Evolutionary conservation across 2,329 filamentous ascomycete genomes (phyloP), one percentile per base, ranked within the genome.

Genomic region (Aspergillus uvarum): DNA sequence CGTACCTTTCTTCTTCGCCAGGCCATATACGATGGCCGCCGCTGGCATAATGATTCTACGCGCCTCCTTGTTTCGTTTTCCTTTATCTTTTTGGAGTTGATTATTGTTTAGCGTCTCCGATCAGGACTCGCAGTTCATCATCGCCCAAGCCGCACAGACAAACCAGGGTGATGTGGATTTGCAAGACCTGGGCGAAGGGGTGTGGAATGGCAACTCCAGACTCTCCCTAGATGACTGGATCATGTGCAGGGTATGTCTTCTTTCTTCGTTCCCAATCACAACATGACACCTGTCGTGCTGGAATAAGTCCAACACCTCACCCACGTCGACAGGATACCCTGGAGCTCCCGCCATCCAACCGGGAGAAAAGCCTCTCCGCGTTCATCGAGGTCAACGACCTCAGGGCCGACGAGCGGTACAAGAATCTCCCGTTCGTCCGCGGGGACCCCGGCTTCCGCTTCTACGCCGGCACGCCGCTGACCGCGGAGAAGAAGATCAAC

Each of bases 401-500:
- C 24, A 59, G 63, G 22, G 63, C 71, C 26, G 65, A 80, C 60
- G 70, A 76, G 11, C 68, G 65, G 12, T 80, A 74, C 57, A 74
- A 72, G 47, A 55, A 71, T 14, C 66, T 74, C 47, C 62, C 67
- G 2, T 74, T 76, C 35, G 76, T 79, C 2, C 61, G 65, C 1
- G 66, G 62, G 0, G 59, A 68, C 1, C 73, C 74, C 0, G 61
- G 71, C 48, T 69, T 78, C 35, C 72, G 73, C 50, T 86, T 85
- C 66, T 84, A 85, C 60, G 83, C 83, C 4, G 82, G 82, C 16
- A 85, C 87, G 0, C 87, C 87, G 0, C 83, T 89, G 56, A 80
- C 81, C 29, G 85, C 83, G 3, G 80, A 80, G 0, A 81, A 80
- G 38, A 80, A 82, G 29, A 81, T 83, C 63, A 79, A 80, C 49